Evolutionary conservation across 805 yeast genomes (phyloP).

Genomic region (Candida boleticola): DNA sequence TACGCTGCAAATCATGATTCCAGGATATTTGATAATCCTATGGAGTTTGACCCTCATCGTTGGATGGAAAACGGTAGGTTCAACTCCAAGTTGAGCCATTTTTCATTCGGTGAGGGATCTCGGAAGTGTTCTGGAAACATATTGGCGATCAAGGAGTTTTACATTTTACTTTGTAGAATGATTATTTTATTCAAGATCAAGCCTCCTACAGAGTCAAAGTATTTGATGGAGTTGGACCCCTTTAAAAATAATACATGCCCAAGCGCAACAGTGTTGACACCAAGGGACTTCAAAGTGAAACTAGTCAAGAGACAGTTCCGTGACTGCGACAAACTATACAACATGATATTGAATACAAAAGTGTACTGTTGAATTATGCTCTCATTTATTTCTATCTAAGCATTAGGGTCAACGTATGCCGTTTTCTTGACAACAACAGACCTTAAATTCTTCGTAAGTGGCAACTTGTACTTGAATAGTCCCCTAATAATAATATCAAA

Average conservation of each 20-base stretch:
- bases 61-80: conserved; percentile 33
- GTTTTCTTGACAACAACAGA: conserved; percentile 62
- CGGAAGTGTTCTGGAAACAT: conserved; percentile 71
- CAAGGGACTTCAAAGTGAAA: conserved; percentile 36
- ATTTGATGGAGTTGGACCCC: conserved; percentile 49
- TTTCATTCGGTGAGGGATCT: conserved; percentile 69
- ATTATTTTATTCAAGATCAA: conserved; percentile 49
- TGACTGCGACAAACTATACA: conserved; percentile 20
- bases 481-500: conserved; percentile 87
- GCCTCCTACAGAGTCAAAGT: conserved; percentile 31
- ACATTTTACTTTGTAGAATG: conserved; percentile 53
- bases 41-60: conserved; percentile 50
- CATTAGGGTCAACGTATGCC: conserved; percentile 52
- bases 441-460: conserved; percentile 50
- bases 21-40: conserved; percentile 40
- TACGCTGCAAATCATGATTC: conserved; percentile 70
- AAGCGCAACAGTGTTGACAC: conserved; percentile 62
- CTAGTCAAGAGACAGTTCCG: conserved; percentile 18
- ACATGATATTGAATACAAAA: conserved; percentile 3
- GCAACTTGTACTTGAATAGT: conserved; percentile 70
- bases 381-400: neutral
- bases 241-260: conserved; percentile 51
- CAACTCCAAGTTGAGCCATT: conserved; percentile 29
- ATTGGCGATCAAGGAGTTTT: conserved; percentile 65
- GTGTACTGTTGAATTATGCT: neutral